A percentile compares a stretch with the other conserved stretches of the same genome.
Conservation (phyloP, 2,329 filamentous ascomycete species). For the Davidsoniella eucalypti region DNA sequence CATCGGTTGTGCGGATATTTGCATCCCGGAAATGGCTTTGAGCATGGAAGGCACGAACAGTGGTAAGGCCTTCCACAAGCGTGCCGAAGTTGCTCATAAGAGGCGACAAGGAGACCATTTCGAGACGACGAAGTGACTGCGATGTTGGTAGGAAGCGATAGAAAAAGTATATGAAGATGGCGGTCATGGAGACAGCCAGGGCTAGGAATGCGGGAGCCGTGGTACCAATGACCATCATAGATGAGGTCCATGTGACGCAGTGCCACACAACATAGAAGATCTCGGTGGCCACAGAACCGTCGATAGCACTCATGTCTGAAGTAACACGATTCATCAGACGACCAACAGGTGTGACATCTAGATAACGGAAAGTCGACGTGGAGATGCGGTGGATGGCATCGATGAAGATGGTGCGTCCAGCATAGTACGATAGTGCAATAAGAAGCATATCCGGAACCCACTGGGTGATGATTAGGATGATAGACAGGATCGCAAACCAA, state of each 20-base stretch:
- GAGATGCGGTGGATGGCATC: conserved; percentile 58
- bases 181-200: conserved; percentile 52
- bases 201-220: conserved; percentile 62
- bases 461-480: conserved; percentile 41
- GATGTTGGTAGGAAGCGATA: conserved; percentile 64
- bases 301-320: conserved; percentile 75
- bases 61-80: conserved; percentile 69
- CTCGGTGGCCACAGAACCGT: conserved; percentile 65
- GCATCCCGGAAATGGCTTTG: conserved; percentile 64
- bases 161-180: conserved; percentile 58
- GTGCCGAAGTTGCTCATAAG: conserved; percentile 88
- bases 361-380: conserved; percentile 73
- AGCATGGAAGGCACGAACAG: conserved; percentile 68
- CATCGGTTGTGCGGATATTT: conserved; percentile 67
- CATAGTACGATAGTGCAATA: conserved; percentile 62
- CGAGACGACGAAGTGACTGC: conserved; percentile 65
- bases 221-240: conserved; percentile 60
- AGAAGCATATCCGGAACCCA: conserved; percentile 49
- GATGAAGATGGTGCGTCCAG: conserved; percentile 59
- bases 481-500: conserved; percentile 50
- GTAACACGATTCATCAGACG: conserved; percentile 85
- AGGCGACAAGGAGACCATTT: conserved; percentile 79
- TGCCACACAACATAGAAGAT: conserved; percentile 57
- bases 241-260: conserved; percentile 53
- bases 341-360: conserved; percentile 78